Percentiles rank a stretch among this genome's conserved stretches.
phyloP scores from a whole-genome alignment of 352 stramenopile species.

The Phytophthora melonis region DNA sequence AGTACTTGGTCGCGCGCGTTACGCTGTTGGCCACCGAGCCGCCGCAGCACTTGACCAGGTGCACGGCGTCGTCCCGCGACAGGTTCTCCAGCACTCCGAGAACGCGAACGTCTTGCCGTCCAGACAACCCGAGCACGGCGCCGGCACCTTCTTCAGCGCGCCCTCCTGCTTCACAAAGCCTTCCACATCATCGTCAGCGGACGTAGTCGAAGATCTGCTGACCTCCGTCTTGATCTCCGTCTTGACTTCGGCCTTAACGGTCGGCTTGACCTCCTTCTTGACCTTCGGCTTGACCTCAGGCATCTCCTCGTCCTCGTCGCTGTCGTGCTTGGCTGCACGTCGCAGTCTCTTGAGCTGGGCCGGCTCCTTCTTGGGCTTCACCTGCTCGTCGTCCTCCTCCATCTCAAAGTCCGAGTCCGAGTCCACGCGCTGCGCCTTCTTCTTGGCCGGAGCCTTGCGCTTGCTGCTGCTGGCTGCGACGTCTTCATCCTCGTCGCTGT shows the following conservation, averaged over 20 bases:
- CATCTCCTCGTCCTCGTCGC: constrained; percentile 37
- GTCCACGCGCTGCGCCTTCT: constrained; percentile 33
- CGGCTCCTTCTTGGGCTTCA: constrained; percentile 25
- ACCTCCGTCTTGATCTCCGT: constrained; percentile 8
- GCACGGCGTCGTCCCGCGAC: constrained; percentile 69
- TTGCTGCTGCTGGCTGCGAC: constrained; percentile 19
- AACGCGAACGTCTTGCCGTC: constrained; percentile 85
- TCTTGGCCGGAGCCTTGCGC: constrained; percentile 36
- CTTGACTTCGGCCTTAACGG: constrained; percentile 6
- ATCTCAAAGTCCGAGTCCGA: constrained; percentile 58
- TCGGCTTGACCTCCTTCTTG: constrained; percentile 20
- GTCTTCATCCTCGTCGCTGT: constrained; percentile 60
- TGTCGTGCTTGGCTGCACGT: constrained; percentile 16
- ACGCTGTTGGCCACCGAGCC: constrained; percentile 72
- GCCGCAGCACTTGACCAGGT: constrained; percentile 85
- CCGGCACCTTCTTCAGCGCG: constrained; percentile 58
- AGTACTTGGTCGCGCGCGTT: constrained; percentile 77
- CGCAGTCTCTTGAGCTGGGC: constrained; percentile 22
- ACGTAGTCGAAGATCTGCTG: background rate
- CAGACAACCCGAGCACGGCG: constrained; percentile 68
- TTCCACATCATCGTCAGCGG: constrained; percentile 13
- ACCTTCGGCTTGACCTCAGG: constrained; percentile 20
- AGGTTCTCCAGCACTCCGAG: constrained; percentile 67
- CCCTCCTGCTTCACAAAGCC: constrained; percentile 31
- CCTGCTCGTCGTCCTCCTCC: constrained; percentile 32